These are phyloP conservation scores for Pythium brachiatum DNA, from an alignment of 352 stramenopile genomes.

Conservation along the genomic window DNA sequence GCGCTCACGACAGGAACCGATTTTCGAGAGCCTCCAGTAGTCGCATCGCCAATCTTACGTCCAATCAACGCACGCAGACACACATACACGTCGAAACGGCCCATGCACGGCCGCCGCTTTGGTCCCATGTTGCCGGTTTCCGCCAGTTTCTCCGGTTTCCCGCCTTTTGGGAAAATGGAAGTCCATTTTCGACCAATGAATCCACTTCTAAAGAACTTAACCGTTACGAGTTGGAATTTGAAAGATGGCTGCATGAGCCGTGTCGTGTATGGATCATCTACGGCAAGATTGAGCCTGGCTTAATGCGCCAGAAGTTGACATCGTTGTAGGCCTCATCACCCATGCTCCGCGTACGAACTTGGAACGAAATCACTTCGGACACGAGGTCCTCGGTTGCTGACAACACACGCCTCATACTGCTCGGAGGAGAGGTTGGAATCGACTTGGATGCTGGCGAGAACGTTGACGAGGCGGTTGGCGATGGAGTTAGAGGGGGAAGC, in stretches of 20 bases:
- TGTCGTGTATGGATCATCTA: too few species aligned
- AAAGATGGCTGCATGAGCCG: neutral
- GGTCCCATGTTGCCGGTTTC: neutral
- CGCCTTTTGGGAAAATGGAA: neutral
- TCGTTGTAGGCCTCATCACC: constrained; percentile 85
- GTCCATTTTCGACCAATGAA: too few species aligned
- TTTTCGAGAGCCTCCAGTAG: neutral
- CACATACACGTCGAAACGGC: neutral
- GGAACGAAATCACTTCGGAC: constrained; percentile 48
- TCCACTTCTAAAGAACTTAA: too few species aligned
- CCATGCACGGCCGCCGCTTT: neutral
- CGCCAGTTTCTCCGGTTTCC: neutral
- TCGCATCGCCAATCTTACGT: neutral
- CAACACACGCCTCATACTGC: constrained; percentile 15
- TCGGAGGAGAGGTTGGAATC: constrained; percentile 1
- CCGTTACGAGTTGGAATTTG: neutral
- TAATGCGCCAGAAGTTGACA: constrained; percentile 83
- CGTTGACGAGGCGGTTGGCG: constrained; percentile 7
- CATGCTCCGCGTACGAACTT: constrained; percentile 50
- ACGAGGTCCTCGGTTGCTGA: constrained; percentile 39
- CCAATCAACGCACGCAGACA: neutral
- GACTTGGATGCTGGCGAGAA: constrained; percentile 20
- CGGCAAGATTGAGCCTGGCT: constrained; percentile 36
- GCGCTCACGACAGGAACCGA: neutral
- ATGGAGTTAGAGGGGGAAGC: neutral